phyloP scores from a whole-genome alignment of 2,329 filamentous ascomycete genomes.

The Leptographium flavum region DNA sequence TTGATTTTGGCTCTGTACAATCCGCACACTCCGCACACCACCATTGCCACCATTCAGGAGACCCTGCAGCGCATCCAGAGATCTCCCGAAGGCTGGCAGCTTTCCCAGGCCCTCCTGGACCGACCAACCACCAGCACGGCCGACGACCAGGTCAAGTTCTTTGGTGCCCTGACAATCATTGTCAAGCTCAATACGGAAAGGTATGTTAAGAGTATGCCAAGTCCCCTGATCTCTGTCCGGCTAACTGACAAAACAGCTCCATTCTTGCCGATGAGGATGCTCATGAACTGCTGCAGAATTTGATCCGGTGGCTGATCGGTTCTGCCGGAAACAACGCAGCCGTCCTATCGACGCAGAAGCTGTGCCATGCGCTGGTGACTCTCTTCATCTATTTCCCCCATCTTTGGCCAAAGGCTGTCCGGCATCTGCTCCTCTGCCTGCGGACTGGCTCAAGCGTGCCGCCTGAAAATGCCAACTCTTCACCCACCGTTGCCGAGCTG shows the following conservation, averaged over 20 bases:
- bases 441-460: slow-evolving; percentile 29
- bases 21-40: slow-evolving; percentile 29
- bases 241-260: slow-evolving; percentile 17
- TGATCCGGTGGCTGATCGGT: slow-evolving; percentile 48
- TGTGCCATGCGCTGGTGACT: slow-evolving; percentile 62
- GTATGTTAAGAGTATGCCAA: slow-evolving; percentile 26
- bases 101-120: slow-evolving; percentile 60
- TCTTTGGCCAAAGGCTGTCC: slow-evolving; percentile 51
- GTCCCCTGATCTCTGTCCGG: background rate
- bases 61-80: slow-evolving; percentile 67
- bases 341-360: slow-evolving; percentile 53
- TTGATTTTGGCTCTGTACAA: slow-evolving; percentile 40
- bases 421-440: slow-evolving; percentile 48
- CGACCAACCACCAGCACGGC: slow-evolving; percentile 27
- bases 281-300: slow-evolving; percentile 40
- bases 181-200: slow-evolving; percentile 91
- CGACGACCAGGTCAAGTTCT: slow-evolving; percentile 72
- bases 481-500: slow-evolving; percentile 27
- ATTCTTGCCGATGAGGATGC: slow-evolving; percentile 43
- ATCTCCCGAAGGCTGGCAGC: slow-evolving; percentile 69
- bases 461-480: slow-evolving; percentile 30
- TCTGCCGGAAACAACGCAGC: slow-evolving; percentile 37
- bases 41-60: slow-evolving; percentile 46
- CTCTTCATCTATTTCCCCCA: slow-evolving; percentile 60
- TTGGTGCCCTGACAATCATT: slow-evolving; percentile 82